A percentile compares a stretch with the other conserved stretches of the same genome.
These are phyloP conservation scores for Claviceps sp. DNA, from an alignment of 2,329 filamentous ascomycete species.

Conservation along the genomic window DNA sequence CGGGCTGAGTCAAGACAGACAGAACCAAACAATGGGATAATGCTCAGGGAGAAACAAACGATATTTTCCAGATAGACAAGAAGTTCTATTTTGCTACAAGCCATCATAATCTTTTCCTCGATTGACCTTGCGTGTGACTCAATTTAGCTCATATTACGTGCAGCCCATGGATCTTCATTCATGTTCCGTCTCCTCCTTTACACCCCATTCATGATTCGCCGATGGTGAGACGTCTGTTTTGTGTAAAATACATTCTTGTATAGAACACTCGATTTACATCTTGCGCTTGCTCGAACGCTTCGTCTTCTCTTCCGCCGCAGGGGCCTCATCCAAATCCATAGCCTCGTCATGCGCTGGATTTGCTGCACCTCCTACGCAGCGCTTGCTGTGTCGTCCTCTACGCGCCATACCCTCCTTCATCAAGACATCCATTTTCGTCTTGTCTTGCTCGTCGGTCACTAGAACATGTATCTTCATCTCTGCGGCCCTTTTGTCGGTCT, in stretches of 20 bases:
- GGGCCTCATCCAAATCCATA: slow-evolving; percentile 44
- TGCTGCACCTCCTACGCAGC: slow-evolving; percentile 29
- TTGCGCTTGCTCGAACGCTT: slow-evolving; percentile 41
- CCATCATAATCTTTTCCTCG: slow-evolving; percentile 10
- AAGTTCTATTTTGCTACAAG: too few relatives aligned
- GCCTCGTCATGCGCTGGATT: slow-evolving; percentile 32
- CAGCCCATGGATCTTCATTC: not conserved
- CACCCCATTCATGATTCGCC: too few relatives aligned
- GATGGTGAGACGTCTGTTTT: not conserved
- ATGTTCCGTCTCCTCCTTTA: too few relatives aligned
- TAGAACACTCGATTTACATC: slow-evolving; percentile 23
- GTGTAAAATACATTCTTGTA: not conserved
- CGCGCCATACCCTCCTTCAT: slow-evolving; percentile 14
- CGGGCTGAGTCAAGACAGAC: too few relatives aligned
- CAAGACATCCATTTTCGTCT: slow-evolving; percentile 17
- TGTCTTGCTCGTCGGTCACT: slow-evolving; percentile 33
- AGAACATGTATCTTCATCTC: slow-evolving; percentile 35
- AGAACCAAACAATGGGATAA: too few relatives aligned
- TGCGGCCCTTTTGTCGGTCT: slow-evolving; percentile 34
- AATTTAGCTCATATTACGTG: slow-evolving; percentile 16
- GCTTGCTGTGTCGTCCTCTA: slow-evolving; percentile 16
- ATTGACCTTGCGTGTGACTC: slow-evolving; percentile 14
- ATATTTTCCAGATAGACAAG: not conserved
- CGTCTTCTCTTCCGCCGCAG: slow-evolving; percentile 32
- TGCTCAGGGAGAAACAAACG: too few relatives aligned